Evolutionary conservation across 1,284 basidiomycete genomes (phyloP).

Genomic region (Cryptococcus sp.): DNA sequence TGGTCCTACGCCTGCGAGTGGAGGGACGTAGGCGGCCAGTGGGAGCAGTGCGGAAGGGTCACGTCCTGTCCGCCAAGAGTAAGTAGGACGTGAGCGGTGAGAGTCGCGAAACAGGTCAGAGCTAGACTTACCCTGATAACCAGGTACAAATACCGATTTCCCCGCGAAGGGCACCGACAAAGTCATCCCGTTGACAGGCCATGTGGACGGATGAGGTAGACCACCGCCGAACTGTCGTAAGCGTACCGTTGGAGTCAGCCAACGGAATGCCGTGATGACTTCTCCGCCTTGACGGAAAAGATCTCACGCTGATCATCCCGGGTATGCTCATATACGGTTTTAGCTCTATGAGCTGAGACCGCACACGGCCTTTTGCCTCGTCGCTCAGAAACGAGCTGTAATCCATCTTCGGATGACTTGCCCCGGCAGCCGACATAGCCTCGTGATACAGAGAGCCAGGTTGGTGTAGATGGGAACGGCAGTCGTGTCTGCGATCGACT

Average conservation of each 20-base stretch:
- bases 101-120: too few relatives aligned
- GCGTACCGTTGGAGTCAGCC: neutral
- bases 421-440: neutral
- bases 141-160: conserved; percentile 36
- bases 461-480: too few relatives aligned
- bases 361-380: conserved; percentile 15
- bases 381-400: conserved; percentile 17
- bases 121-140: conserved; percentile 25
- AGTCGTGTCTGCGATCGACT: too few relatives aligned
- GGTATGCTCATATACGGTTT: conserved; percentile 21
- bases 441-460: neutral
- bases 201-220: conserved; percentile 32
- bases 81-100: neutral
- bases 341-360: conserved; percentile 19
- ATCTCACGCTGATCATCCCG: conserved; percentile 24
- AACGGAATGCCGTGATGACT: neutral
- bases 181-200: conserved; percentile 39
- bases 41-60: conserved; percentile 15
- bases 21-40: conserved; percentile 21
- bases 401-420: conserved; percentile 7
- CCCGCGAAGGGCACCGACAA: conserved; percentile 33
- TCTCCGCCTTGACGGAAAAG: neutral
- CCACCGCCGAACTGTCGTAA: conserved; percentile 31
- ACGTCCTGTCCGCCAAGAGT: neutral
- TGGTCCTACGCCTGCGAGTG: conserved; percentile 22